Evolutionary conservation across 164 flowering plant genomes (phyloP).

Genomic region (Houttuynia cordata): DNA sequence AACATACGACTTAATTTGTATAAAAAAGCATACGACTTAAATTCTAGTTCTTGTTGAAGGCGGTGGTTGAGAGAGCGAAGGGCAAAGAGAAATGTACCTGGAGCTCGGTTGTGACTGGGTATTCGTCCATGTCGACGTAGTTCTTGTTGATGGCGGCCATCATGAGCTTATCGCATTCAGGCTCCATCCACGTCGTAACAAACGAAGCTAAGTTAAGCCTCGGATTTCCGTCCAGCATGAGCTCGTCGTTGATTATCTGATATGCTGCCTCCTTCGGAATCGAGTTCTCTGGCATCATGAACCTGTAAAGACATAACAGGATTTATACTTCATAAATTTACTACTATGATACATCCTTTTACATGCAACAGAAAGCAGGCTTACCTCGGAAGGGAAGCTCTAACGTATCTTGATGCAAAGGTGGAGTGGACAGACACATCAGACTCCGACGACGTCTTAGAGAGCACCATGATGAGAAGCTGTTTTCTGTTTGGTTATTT

Average conservation of each 20-base stretch:
- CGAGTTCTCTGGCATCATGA: slow-evolving; percentile 38
- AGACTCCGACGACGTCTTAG: slow-evolving; percentile 16
- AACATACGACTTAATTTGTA: too few relatives aligned
- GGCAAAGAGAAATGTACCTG: slow-evolving; percentile 22
- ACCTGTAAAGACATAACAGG: slow-evolving; percentile 17
- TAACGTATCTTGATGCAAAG: slow-evolving; percentile 50
- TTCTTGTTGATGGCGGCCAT: slow-evolving; percentile 56
- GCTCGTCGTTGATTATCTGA: slow-evolving; percentile 58
- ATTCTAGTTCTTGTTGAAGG: too few relatives aligned
- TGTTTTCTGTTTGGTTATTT: background rate
- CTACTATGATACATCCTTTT: too few relatives aligned
- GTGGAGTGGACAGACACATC: slow-evolving; percentile 11
- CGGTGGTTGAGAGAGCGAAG: background rate
- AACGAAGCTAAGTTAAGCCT: slow-evolving; percentile 66
- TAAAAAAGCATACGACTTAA: too few relatives aligned
- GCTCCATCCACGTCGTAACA: slow-evolving; percentile 91
- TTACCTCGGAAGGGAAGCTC: slow-evolving; percentile 30
- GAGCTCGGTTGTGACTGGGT: slow-evolving; percentile 74
- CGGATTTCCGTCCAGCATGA: slow-evolving; percentile 75
- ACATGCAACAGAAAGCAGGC: background rate
- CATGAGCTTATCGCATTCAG: slow-evolving; percentile 60
- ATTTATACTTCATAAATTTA: background rate
- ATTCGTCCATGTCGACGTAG: slow-evolving; percentile 82
- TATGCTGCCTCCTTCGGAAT: slow-evolving; percentile 73
- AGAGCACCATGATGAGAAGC: slow-evolving; percentile 17